A percentile compares a stretch with the other conserved stretches of the same genome.
Conservation (phyloP, 768 basidiomycete species). For the Termitomyces sp. region DNA sequence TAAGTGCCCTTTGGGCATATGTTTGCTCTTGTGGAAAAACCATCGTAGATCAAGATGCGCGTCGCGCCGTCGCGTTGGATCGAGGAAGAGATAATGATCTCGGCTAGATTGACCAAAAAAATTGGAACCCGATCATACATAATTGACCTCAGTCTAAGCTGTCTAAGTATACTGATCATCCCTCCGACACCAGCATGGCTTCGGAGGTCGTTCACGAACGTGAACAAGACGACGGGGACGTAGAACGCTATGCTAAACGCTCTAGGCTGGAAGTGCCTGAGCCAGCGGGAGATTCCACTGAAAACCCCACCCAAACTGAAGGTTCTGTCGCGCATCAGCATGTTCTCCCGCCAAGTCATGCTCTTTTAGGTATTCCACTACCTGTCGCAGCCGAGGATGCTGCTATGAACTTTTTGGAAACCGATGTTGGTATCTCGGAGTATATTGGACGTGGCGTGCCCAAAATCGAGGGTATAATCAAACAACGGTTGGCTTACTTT, state of each 20-base stretch:
- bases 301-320: neutral
- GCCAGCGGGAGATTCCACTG: conserved; percentile 4
- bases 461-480: conserved; percentile 89
- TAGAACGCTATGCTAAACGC: conserved; percentile 43
- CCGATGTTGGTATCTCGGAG: conserved; percentile 87
- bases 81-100: conserved; percentile 19
- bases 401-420: conserved; percentile 62
- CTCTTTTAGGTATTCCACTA: conserved; percentile 56
- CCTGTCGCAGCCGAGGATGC: conserved; percentile 47
- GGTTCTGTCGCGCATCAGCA: conserved; percentile 21
- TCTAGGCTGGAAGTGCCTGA: conserved; percentile 31
- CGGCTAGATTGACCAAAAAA: conserved; percentile 13
- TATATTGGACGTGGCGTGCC: conserved; percentile 71
- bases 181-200: conserved; percentile 24
- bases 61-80: neutral
- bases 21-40: conserved; percentile 40
- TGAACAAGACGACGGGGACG: conserved; percentile 44
- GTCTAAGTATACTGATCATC: too few species aligned
- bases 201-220: conserved; percentile 41
- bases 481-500: conserved; percentile 70
- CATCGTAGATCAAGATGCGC: conserved; percentile 12
- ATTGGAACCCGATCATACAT: conserved; percentile 7
- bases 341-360: conserved; percentile 72
- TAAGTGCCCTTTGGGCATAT: conserved; percentile 58
- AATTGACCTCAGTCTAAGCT: too few species aligned